These are phyloP conservation scores for Candida fluviatilis DNA, from an alignment of 805 yeast species.

Conservation along the genomic window DNA sequence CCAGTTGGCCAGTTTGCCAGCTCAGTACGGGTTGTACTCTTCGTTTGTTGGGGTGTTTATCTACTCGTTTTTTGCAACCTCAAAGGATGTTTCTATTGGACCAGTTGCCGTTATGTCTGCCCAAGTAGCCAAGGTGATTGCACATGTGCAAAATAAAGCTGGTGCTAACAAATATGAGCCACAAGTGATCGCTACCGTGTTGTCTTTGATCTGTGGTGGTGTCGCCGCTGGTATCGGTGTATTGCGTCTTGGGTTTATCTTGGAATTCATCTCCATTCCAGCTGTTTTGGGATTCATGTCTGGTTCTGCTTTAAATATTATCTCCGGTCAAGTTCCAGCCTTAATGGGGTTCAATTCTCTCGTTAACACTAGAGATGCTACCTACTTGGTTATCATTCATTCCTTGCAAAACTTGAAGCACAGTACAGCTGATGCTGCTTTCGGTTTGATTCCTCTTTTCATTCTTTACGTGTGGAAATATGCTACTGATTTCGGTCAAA, in stretches of 20 bases:
- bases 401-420: conserved; percentile 67
- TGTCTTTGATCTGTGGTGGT: conserved; percentile 81
- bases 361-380: conserved; percentile 69
- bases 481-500: conserved; percentile 55
- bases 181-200: conserved; percentile 74
- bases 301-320: conserved; percentile 85
- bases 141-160: conserved; percentile 45
- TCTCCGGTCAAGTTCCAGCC: conserved; percentile 81
- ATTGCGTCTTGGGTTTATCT: conserved; percentile 78
- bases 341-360: conserved; percentile 67
- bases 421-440: conserved; percentile 79
- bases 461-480: conserved; percentile 72
- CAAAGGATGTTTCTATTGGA: conserved; percentile 93
- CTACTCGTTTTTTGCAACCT: conserved; percentile 89
- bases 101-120: conserved; percentile 96
- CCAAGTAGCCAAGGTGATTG: conserved; percentile 76
- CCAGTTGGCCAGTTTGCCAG: conserved; percentile 70
- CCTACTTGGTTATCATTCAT: conserved; percentile 67
- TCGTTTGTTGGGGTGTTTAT: conserved; percentile 87
- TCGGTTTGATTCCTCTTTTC: conserved; percentile 73
- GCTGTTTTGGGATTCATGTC: conserved; percentile 94
- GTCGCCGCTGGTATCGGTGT: conserved; percentile 81
- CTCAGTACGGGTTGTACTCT: conserved; percentile 87
- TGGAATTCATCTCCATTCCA: conserved; percentile 85
- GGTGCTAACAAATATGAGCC: conserved; percentile 47